Evolutionary conservation across 805 yeast species (phyloP).

Genomic region (Candida stauntonica): DNA sequence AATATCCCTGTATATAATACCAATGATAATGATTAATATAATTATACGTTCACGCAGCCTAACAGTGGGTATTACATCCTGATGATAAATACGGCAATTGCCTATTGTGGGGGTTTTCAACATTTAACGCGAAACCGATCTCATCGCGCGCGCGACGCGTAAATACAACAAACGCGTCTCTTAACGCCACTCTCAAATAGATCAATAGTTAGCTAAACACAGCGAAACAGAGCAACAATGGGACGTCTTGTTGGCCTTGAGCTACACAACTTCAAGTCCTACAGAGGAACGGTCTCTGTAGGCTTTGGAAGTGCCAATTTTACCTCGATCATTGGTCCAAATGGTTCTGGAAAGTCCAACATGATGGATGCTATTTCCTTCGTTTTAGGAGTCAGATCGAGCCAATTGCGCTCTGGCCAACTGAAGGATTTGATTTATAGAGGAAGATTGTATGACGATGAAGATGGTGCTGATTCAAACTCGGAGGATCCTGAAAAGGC

Average conservation of each 20-base stretch:
- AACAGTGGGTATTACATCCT: too few relatives aligned
- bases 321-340: constrained; percentile 95
- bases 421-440: constrained; percentile 78
- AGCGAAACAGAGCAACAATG: constrained; percentile 39
- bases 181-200: too few relatives aligned
- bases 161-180: too few relatives aligned
- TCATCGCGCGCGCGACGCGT: too few relatives aligned
- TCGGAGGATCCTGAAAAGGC: constrained; percentile 41
- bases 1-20: neutral
- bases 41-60: too few relatives aligned
- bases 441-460: constrained; percentile 42
- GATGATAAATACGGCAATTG: too few relatives aligned
- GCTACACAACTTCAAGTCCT: constrained; percentile 86
- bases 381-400: constrained; percentile 79
- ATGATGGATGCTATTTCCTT: constrained; percentile 97
- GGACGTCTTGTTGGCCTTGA: constrained; percentile 79
- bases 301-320: constrained; percentile 83
- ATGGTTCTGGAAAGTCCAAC: constrained; percentile 96
- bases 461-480: constrained; percentile 19
- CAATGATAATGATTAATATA: too few relatives aligned
- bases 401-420: constrained; percentile 69
- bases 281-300: constrained; percentile 66
- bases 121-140: too few relatives aligned
- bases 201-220: neutral
- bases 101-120: too few relatives aligned